A percentile compares a stretch with the other conserved stretches of the same genome.
Conservation (phyloP, 768 basidiomycete species). For the Pilatotrama ljubarskyi region DNA sequence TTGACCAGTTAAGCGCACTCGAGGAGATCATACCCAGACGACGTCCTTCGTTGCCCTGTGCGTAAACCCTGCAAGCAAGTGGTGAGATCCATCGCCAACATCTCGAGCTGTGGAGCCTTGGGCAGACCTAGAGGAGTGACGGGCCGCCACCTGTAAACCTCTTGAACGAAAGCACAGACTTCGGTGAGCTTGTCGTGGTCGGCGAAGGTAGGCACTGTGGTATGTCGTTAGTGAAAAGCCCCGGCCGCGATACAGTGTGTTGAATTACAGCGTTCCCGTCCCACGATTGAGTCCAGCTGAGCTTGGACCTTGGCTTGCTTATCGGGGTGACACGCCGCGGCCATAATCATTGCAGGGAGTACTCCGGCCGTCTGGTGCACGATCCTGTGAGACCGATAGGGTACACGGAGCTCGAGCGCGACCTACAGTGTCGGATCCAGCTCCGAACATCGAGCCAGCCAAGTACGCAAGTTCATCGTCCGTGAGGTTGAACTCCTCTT, state of each 20-base stretch:
- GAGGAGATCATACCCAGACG: slow-evolving; percentile 45
- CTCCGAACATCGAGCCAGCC: slow-evolving; percentile 45
- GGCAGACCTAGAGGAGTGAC: slow-evolving; percentile 35
- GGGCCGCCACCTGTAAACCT: slow-evolving; percentile 45
- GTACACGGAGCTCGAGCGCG: not conserved
- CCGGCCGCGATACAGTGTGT: no score
- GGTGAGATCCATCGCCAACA: no score
- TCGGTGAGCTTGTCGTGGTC: slow-evolving; percentile 39
- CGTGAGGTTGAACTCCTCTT: slow-evolving; percentile 32
- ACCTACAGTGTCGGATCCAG: slow-evolving; percentile 43
- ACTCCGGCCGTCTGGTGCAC: slow-evolving; percentile 33
- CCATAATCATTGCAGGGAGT: slow-evolving; percentile 35
- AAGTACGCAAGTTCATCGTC: slow-evolving; percentile 41
- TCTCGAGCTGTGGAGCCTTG: not conserved
- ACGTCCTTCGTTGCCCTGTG: slow-evolving; percentile 68
- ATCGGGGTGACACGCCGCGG: slow-evolving; percentile 38
- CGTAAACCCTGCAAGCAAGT: slow-evolving; percentile 50
- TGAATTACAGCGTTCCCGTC: slow-evolving; percentile 35
- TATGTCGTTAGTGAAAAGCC: not conserved
- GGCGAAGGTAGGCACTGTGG: slow-evolving; percentile 41
- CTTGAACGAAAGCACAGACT: slow-evolving; percentile 42
- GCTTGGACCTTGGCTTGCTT: slow-evolving; percentile 37
- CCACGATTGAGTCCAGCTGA: slow-evolving; percentile 39
- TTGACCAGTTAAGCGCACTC: not conserved
- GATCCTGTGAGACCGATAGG: not conserved